Percentiles rank a stretch among this genome's conserved stretches.
These are phyloP conservation scores for Gypsophila paniculata DNA, from an alignment of 179 eudicot species.

Conservation along the genomic window DNA sequence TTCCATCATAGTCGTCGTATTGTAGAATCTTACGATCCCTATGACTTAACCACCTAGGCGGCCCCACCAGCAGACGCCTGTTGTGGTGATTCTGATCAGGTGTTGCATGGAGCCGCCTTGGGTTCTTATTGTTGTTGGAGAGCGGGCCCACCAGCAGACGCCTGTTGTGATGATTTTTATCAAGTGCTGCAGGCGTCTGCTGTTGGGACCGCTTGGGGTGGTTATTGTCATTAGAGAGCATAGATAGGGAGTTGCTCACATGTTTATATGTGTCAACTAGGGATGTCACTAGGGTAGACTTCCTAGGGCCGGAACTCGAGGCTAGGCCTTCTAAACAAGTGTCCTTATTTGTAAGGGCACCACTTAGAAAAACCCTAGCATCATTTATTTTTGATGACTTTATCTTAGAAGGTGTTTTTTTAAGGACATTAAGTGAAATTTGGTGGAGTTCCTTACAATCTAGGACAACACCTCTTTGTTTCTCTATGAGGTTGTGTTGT, in stretches of 20 bases:
- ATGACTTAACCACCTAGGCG: conserved; percentile 17
- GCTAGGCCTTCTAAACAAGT: conserved; percentile 81
- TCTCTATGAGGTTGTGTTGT: conserved; percentile 34
- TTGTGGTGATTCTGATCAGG: too few relatives aligned
- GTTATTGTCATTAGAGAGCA: conserved; percentile 30
- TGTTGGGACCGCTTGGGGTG: too few relatives aligned
- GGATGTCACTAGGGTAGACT: conserved; percentile 41
- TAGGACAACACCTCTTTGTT: conserved; percentile 58
- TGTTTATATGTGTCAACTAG: conserved; percentile 43
- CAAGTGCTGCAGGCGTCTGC: too few relatives aligned
- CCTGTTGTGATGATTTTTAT: too few relatives aligned
- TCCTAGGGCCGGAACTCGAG: conserved; percentile 52
- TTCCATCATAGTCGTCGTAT: conserved; percentile 7
- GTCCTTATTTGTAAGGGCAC: conserved; percentile 68
- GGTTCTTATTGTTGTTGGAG: too few relatives aligned
- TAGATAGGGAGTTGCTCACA: conserved; percentile 68
- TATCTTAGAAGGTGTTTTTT: conserved; percentile 40
- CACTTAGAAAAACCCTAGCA: conserved; percentile 55
- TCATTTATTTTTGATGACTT: conserved; percentile 35
- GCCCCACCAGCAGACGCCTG: too few relatives aligned
- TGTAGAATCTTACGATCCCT: conserved; percentile 6
- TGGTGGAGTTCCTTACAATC: conserved; percentile 81
- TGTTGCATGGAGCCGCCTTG: too few relatives aligned
- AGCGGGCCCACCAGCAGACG: not conserved
- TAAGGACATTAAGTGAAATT: conserved; percentile 40